Evolutionary conservation across 1,139 yeast genomes (phyloP), one percentile per base, ranked within the genome.

Genomic region (Protomyces lactucae-debilis): DNA sequence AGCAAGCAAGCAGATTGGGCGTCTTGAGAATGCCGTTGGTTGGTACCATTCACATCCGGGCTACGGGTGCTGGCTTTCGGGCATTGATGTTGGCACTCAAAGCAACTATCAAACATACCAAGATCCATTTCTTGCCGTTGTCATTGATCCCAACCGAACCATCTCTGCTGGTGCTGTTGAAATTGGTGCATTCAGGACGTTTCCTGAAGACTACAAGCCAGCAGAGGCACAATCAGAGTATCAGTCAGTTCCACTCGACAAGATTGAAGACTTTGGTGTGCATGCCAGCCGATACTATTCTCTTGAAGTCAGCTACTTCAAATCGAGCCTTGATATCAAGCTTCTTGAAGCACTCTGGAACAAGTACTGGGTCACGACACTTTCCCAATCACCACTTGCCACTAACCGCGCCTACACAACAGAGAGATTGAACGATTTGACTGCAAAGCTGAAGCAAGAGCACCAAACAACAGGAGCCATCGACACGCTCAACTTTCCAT

Each of bases 11-110:
- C 78, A 77, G 55, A 76, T 80, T 1, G 84, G 83, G 8, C 77
- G 85, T 32, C 72, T 77, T 14, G 84, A 80, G 66, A 83, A 88
- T 70, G 87, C 93, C 45, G 90, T 91, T 16, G 97, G 97, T 6
- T 88, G 95, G 96, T 71, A 71, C 53, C 72, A 93, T 75, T 91
- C 97, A 2, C 99, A 93, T 75, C 98, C 98, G 0, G 97, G 97
- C 0, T 93, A 91, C 74, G 98, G 72, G 16, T 70, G 71, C 59
- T 71, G 71, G 72, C 61, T 71, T 51, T 72, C 70, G 55, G 80
- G 81, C 88, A 92, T 75, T 96, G 97, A 52, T 88, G 97, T 73
- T 88, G 97, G 96, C 65, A 75, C 75, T 64, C 93, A 73, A 79
- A 83, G 66, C 77, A 92, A 77, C 74, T 91, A 92, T 72, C 97